A percentile compares a stretch with the other conserved stretches of the same genome.
These are phyloP conservation scores for Septoria petroselini DNA, from an alignment of 2,329 filamentous ascomycete species.

Conservation along the genomic window DNA sequence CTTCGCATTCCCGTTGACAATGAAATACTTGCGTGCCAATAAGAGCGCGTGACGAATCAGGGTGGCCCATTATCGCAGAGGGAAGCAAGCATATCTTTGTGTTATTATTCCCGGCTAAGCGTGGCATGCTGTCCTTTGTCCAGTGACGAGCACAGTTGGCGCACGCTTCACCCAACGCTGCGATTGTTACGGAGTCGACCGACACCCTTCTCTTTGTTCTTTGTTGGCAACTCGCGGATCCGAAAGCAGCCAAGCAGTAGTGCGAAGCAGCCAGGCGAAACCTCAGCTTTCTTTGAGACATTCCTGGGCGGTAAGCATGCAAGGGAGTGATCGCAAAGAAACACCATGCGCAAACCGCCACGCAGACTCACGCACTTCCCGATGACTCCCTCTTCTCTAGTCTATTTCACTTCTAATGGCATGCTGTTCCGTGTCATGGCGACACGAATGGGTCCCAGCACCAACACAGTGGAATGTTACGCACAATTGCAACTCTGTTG, in stretches of 20 bases:
- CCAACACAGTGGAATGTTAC: conserved; percentile 29
- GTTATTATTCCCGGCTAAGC: conserved; percentile 34
- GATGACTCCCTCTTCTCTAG: too few relatives aligned
- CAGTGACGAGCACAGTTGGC: conserved; percentile 33
- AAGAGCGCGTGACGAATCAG: conserved; percentile 32
- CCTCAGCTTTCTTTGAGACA: conserved; percentile 36
- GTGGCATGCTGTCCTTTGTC: conserved; percentile 38
- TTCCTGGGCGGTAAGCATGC: conserved; percentile 34
- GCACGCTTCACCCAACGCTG: conserved; percentile 28
- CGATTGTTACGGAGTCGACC: conserved; percentile 36
- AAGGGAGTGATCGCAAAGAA: conserved; percentile 27
- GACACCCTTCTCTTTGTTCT: conserved; percentile 37
- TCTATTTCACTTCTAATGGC: conserved; percentile 15
- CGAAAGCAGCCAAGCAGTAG: conserved; percentile 35
- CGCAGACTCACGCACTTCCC: conserved; percentile 18
- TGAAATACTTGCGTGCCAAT: conserved; percentile 34
- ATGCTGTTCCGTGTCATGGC: conserved; percentile 28
- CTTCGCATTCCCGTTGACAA: conserved; percentile 36
- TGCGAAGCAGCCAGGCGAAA: conserved; percentile 27
- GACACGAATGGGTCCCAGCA: conserved; percentile 24
- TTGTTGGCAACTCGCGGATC: conserved; percentile 35
- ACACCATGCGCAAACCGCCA: conserved; percentile 32
- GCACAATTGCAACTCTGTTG: conserved; percentile 31
- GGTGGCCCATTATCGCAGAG: conserved; percentile 31
- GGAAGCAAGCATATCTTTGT: conserved; percentile 33